Conservation (phyloP, 495 filamentous ascomycete genomes). For the Daldinia concentrica region DNA sequence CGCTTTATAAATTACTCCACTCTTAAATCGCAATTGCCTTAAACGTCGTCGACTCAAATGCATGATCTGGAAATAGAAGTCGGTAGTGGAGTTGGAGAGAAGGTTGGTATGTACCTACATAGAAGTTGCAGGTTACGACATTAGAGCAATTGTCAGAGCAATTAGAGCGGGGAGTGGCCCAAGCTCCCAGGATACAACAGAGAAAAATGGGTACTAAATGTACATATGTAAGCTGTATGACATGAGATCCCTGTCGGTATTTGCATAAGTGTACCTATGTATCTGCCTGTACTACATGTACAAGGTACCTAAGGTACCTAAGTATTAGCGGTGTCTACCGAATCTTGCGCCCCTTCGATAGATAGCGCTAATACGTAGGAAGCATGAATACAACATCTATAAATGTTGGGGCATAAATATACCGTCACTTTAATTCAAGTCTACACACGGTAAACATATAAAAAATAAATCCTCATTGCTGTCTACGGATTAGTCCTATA, state of each 20-base stretch:
- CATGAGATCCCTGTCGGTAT: neutral
- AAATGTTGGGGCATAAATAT: neutral
- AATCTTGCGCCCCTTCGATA: too few species aligned
- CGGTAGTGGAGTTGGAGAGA: neutral
- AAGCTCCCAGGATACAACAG: conserved; percentile 28
- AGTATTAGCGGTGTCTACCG: too few species aligned
- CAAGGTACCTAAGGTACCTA: too few species aligned
- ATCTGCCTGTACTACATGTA: neutral
- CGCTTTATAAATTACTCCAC: neutral
- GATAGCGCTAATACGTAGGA: neutral
- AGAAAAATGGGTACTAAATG: neutral
- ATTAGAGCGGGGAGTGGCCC: conserved; percentile 30
- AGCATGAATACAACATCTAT: neutral
- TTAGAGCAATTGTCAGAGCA: neutral
- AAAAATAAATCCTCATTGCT: conserved; percentile 24
- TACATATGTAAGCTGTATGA: neutral
- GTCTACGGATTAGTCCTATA: conserved; percentile 46
- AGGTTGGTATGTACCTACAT: too few species aligned
- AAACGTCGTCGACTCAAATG: neutral
- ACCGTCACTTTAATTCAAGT: neutral
- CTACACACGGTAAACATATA: neutral
- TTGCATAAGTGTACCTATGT: neutral
- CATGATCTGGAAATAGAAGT: neutral
- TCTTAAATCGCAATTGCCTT: neutral
- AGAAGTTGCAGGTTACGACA: neutral